These are phyloP conservation scores for Candida sanyaensis DNA, from an alignment of 1,139 yeast genomes.

Conservation along the genomic window DNA sequence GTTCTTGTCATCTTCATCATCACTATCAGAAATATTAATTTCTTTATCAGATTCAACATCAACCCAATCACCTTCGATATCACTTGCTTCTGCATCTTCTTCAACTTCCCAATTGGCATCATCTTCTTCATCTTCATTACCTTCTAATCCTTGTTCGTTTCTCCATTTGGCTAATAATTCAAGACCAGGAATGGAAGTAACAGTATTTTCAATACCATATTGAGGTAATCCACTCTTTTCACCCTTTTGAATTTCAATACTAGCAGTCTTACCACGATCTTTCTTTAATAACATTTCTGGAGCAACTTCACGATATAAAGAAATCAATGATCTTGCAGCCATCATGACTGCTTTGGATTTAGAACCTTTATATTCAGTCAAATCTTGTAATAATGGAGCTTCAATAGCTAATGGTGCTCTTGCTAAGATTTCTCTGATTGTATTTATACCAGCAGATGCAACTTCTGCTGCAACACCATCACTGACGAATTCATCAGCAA, in stretches of 20 bases:
- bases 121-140: constrained; percentile 39
- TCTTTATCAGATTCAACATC: constrained; percentile 62
- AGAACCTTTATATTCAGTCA: constrained; percentile 87
- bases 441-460: constrained; percentile 95
- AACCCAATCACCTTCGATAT: constrained; percentile 66
- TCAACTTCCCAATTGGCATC: constrained; percentile 49
- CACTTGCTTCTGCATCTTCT: constrained; percentile 47
- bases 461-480: constrained; percentile 98
- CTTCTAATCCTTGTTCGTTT: constrained; percentile 60
- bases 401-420: constrained; percentile 96
- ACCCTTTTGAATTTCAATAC: constrained; percentile 72
- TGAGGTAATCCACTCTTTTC: constrained; percentile 49
- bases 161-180: constrained; percentile 91
- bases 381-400: constrained; percentile 80
- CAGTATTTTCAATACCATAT: constrained; percentile 71
- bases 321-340: constrained; percentile 90
- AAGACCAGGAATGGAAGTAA: constrained; percentile 81
- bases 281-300: constrained; percentile 91
- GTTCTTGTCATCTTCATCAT: constrained; percentile 27
- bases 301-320: constrained; percentile 88
- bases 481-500: constrained; percentile 96
- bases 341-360: constrained; percentile 90
- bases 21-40: constrained; percentile 55
- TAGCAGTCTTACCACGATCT: constrained; percentile 90
- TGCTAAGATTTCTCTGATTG: constrained; percentile 87